A percentile compares a stretch with the other conserved stretches of the same genome.
Conservation (phyloP, 129 eudicot genomes). For the Deinandra increscens region DNA sequence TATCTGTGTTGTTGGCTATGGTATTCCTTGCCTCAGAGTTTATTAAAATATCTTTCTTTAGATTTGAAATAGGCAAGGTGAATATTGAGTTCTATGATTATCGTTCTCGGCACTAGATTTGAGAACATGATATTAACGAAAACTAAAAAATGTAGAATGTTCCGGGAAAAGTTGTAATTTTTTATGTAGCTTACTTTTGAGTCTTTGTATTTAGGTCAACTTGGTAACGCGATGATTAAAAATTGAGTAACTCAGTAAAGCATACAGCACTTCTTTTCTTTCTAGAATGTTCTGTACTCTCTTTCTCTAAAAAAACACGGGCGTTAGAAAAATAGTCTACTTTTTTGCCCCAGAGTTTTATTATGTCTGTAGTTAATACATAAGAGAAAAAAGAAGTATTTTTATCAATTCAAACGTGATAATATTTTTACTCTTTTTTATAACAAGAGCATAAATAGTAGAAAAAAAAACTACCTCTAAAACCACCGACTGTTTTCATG, state of each 20-base stretch:
- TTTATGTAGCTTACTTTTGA: not conserved
- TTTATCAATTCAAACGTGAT: not conserved
- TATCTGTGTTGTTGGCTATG: conserved; percentile 1
- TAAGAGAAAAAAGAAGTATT: not conserved
- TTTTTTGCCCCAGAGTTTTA: not conserved
- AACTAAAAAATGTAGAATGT: not conserved
- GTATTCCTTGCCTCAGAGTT: not conserved
- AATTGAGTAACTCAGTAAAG: not conserved
- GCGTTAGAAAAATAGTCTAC: not conserved
- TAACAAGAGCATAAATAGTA: not conserved
- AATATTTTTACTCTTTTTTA: not conserved
- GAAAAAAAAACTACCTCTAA: not conserved
- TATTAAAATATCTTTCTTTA: not conserved
- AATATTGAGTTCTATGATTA: not conserved
- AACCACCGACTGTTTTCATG: not conserved
- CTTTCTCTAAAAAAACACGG: not conserved
- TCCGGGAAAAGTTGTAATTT: not conserved
- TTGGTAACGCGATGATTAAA: not conserved
- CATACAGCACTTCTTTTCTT: not conserved
- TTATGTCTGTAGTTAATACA: not conserved
- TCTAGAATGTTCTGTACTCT: not conserved
- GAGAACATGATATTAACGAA: not conserved
- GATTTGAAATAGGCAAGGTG: not conserved
- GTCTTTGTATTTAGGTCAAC: not conserved
- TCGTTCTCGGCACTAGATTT: not conserved